Percentiles rank a stretch among this genome's conserved stretches.
phyloP scores from a whole-genome alignment of 2,329 filamentous ascomycete genomes.

The Fusarium floridanum region DNA sequence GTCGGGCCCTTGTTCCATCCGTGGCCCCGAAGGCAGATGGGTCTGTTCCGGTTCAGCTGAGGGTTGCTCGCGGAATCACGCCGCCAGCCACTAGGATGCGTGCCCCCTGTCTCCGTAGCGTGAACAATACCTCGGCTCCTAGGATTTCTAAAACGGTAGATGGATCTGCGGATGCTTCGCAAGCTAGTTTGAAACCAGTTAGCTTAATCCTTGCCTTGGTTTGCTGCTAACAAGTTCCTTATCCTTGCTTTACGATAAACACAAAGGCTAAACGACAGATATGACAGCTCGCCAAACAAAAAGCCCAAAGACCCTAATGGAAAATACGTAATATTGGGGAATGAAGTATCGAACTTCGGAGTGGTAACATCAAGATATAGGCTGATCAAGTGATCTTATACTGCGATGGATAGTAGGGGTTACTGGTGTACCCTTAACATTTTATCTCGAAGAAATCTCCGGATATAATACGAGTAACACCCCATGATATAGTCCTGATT shows the following conservation, averaged over 20 bases:
- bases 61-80: not conserved
- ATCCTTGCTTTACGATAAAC: too few relatives aligned
- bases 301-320: too few relatives aligned
- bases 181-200: not conserved
- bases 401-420: too few relatives aligned
- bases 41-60: not conserved
- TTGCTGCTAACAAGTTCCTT: not conserved
- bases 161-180: not conserved
- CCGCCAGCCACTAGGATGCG: too few relatives aligned
- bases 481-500: not conserved
- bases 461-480: not conserved
- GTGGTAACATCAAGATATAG: not conserved
- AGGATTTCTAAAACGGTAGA: not conserved
- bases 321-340: too few relatives aligned
- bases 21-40: not conserved
- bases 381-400: not conserved
- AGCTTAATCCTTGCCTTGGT: not conserved
- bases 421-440: not conserved
- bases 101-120: not conserved
- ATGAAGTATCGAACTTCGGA: not conserved
- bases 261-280: too few relatives aligned
- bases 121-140: not conserved
- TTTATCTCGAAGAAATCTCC: not conserved
- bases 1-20: not conserved
- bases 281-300: too few relatives aligned